Evolutionary conservation across 805 yeast species (phyloP), one percentile per base, ranked within the genome.

Genomic region (Lachancea mirantina): DNA sequence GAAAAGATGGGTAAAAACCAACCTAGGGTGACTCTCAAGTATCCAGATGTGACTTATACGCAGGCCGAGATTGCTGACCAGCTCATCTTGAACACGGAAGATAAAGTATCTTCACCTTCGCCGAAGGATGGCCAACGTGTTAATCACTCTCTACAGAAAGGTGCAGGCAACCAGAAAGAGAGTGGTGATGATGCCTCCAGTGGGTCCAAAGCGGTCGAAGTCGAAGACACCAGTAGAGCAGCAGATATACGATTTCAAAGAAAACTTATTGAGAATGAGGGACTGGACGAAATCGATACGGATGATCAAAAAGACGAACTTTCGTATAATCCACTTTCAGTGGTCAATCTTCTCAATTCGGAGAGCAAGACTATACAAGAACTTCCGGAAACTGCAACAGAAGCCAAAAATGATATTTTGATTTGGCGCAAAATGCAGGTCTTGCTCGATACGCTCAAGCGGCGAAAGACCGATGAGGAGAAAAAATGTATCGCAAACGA

Each of bases 261-360:
- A 14, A 51, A 55, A 13, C 35, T 61, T 29, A 40, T 55, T 15
- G 66, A 65, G 30, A 52, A 58, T 27, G 66, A 61, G 34, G 67
- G 67, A 2, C 30, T 59, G 4, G 60, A 53, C 14, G 71, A 65
- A 34, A 46, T 65, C 24, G 43, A 23, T 8, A 30, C 41, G 2
- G 32, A 34, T 2, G 23, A 27, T 13, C 28, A 37, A 8, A 29
- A 30, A 15, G 41, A 37, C 8, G 31, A 39, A 8, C 22, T 35
- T 11, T 27, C 35, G 2, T 32, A 25, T 4, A 36, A 38, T 10
- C 41, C 40, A 5, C 28, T 36, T 10, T 34, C 42, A 6, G 35
- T 39, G 10, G 30, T 30, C 5, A 36, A 36, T 20, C 27, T 39
- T 18, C 15, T 39, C 8, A 41, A 36, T 24, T 28, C 33, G 21